These are phyloP conservation scores for Chlamydomonas eustigma DNA, from an alignment of 139 green algal genomes.

Conservation along the genomic window DNA sequence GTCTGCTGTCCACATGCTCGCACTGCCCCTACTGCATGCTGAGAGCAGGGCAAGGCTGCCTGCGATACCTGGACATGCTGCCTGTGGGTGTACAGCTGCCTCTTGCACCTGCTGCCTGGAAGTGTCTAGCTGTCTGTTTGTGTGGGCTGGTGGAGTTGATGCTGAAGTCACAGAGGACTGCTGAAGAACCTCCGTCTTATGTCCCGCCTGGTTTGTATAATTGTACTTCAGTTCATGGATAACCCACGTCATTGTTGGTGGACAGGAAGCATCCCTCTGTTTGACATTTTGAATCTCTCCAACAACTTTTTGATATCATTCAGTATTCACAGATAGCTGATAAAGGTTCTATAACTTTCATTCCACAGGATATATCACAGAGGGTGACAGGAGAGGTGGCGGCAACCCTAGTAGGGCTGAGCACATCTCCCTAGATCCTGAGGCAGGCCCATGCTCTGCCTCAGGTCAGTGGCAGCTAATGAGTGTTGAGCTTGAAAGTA, in stretches of 20 bases:
- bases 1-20: background rate
- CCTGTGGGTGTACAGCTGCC: background rate
- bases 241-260: too few relatives aligned
- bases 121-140: background rate
- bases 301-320: too few relatives aligned
- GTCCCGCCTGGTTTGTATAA: too few relatives aligned
- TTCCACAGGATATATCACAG: too few relatives aligned
- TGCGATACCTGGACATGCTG: conserved; percentile 1
- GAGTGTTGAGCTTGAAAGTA: background rate
- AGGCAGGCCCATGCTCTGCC: background rate
- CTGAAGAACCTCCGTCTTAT: too few relatives aligned
- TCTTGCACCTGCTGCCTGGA: background rate
- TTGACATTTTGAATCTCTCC: too few relatives aligned
- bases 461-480: background rate
- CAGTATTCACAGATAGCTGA: too few relatives aligned
- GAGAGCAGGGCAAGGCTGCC: background rate
- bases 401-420: background rate
- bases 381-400: too few relatives aligned
- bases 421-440: background rate
- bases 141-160: background rate
- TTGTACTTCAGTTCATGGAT: too few relatives aligned
- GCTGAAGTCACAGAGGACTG: background rate
- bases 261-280: too few relatives aligned
- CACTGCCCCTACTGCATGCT: background rate
- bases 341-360: too few relatives aligned